Conservation (phyloP, 192 early-diverging fungal species). For the Phlyctochytrium arcticum region DNA sequence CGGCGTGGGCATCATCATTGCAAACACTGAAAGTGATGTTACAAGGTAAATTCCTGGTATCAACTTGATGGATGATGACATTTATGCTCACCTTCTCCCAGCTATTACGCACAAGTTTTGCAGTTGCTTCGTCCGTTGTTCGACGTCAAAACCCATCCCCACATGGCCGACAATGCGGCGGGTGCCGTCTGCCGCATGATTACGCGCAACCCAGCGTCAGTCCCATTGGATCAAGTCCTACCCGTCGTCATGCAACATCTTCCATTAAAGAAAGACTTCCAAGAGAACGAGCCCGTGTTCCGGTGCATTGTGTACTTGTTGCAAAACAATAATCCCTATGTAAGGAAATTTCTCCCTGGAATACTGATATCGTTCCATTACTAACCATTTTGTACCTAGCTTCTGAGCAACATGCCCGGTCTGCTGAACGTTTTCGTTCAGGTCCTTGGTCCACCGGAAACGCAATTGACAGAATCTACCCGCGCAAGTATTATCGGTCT, state of each 20-base stretch:
- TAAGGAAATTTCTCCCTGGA: not conserved
- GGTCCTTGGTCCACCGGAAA: conserved; percentile 51
- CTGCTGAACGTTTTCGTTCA: conserved; percentile 55
- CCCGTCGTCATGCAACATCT: conserved; percentile 24
- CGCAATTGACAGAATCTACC: conserved; percentile 53
- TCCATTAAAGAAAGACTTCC: conserved; percentile 32
- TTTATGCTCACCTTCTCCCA: conserved; percentile 1
- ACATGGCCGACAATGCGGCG: conserved; percentile 31
- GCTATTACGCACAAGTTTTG: conserved; percentile 25
- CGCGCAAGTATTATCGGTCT: conserved; percentile 56
- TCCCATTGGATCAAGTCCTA: conserved; percentile 32
- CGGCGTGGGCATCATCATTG: conserved; percentile 69
- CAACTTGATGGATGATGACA: not conserved
- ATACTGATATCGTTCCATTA: not conserved
- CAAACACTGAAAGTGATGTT: conserved; percentile 63
- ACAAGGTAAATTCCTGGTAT: conserved; percentile 40
- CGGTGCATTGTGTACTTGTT: conserved; percentile 17
- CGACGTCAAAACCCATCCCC: not conserved
- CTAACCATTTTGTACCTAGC: conserved; percentile 23
- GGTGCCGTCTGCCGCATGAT: conserved; percentile 36
- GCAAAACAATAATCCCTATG: conserved; percentile 15
- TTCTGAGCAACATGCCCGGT: conserved; percentile 45
- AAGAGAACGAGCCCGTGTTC: conserved; percentile 36
- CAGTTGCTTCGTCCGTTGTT: conserved; percentile 32
- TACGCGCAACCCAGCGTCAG: not conserved